A percentile compares a stretch with the other conserved stretches of the same genome.
Evolutionary conservation across 2,329 filamentous ascomycete genomes (phyloP).

Genomic region (Xylariaceae sp.): DNA sequence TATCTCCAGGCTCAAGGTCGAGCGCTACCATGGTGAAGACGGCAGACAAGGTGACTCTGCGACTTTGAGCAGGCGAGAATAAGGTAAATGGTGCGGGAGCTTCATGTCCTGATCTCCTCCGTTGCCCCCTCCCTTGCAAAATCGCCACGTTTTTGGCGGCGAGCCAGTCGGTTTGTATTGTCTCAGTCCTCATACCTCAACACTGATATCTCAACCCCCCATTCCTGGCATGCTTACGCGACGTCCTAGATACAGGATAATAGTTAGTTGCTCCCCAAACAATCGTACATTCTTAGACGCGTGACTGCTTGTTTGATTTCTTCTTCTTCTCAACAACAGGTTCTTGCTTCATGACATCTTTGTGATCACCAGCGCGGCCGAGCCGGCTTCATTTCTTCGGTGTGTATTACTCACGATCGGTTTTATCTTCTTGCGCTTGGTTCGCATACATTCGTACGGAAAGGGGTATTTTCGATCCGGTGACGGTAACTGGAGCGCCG

Average conservation of each 20-base stretch:
- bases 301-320: slow-evolving; percentile 19
- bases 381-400: slow-evolving; percentile 32
- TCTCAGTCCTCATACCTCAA: slow-evolving; percentile 1
- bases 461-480: slow-evolving; percentile 24
- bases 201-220: slow-evolving; percentile 3
- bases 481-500: slow-evolving; percentile 42
- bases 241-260: slow-evolving; percentile 21
- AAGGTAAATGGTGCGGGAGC: slow-evolving; percentile 9
- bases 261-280: slow-evolving; percentile 14
- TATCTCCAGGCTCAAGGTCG: not conserved
- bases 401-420: slow-evolving; percentile 29
- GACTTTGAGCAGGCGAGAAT: not conserved
- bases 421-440: slow-evolving; percentile 26
- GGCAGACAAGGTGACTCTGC: not conserved
- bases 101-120: not conserved
- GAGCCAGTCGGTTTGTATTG: slow-evolving; percentile 10
- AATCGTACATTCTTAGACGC: slow-evolving; percentile 5
- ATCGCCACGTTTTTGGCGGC: slow-evolving; percentile 8
- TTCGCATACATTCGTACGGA: slow-evolving; percentile 26
- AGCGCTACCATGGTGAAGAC: not conserved
- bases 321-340: slow-evolving; percentile 22
- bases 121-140: slow-evolving; percentile 5
- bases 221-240: slow-evolving; percentile 22
- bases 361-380: slow-evolving; percentile 36
- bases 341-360: slow-evolving; percentile 37